These are phyloP conservation scores for Xylaria sp. DNA, from an alignment of 2,329 filamentous ascomycete genomes.

Conservation along the genomic window DNA sequence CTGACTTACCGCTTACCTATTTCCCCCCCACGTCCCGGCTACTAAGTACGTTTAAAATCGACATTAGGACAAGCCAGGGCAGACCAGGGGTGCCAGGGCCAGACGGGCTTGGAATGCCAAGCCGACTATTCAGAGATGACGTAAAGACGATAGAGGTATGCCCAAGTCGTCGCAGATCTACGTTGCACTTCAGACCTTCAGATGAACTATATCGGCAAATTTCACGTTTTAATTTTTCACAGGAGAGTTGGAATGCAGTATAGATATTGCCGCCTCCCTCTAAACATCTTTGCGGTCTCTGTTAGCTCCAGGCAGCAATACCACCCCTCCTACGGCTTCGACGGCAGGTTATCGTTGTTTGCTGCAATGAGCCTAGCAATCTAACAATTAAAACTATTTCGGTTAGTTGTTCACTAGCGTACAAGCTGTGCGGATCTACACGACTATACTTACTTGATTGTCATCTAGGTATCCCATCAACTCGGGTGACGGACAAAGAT, in stretches of 20 bases:
- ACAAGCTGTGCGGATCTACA: slow-evolving; percentile 9
- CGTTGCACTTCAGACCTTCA: slow-evolving; percentile 5
- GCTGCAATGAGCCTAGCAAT: neutral
- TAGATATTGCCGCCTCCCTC: slow-evolving; percentile 1
- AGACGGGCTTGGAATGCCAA: slow-evolving; percentile 29
- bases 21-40: neutral
- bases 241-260: neutral
- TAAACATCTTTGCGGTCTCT: neutral
- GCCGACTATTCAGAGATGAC: slow-evolving; percentile 27
- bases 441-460: slow-evolving; percentile 2
- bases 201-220: slow-evolving; percentile 1
- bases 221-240: neutral
- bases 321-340: neutral
- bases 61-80: slow-evolving; percentile 12
- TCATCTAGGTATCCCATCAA: neutral
- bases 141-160: slow-evolving; percentile 21
- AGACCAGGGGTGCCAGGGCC: slow-evolving; percentile 10
- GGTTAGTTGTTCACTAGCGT: neutral
- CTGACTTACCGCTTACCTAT: neutral
- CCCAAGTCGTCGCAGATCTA: slow-evolving; percentile 13
- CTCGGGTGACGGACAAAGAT: slow-evolving; percentile 9
- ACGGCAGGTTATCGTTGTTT: neutral
- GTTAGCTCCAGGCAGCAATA: neutral
- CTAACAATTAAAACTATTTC: neutral
- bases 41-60: neutral